Conservation (phyloP, 768 basidiomycete genomes). For the Peribolospora baueri region DNA sequence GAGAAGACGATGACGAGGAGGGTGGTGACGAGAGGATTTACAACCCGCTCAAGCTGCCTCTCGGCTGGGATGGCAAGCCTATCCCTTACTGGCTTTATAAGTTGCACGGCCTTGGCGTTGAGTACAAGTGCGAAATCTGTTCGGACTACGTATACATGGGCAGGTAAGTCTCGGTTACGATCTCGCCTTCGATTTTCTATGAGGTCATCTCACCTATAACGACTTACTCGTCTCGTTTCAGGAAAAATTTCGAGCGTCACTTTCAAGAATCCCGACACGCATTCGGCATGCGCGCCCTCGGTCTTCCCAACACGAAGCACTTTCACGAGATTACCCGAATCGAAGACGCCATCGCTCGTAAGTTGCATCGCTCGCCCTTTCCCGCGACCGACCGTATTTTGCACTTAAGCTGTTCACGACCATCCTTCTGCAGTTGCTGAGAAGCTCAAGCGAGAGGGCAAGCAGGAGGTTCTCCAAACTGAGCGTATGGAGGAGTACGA, state of each 20-base stretch:
- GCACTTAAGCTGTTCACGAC: background rate
- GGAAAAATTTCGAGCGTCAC: conserved; percentile 89
- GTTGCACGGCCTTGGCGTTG: conserved; percentile 89
- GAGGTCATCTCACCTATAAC: background rate
- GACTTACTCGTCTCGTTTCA: conserved; percentile 14
- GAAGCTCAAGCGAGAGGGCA: conserved; percentile 89
- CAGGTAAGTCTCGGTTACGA: conserved; percentile 28
- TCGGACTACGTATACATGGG: conserved; percentile 95
- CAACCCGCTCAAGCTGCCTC: conserved; percentile 85
- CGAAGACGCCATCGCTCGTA: conserved; percentile 79
- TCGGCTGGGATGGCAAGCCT: conserved; percentile 96
- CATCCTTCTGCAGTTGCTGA: conserved; percentile 49
- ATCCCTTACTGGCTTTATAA: conserved; percentile 99
- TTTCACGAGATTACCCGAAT: conserved; percentile 97
- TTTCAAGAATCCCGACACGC: conserved; percentile 96
- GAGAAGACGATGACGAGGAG: conserved; percentile 41
- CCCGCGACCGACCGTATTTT: background rate
- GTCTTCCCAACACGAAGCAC: conserved; percentile 92
- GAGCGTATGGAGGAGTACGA: conserved; percentile 96
- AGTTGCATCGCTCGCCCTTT: conserved; percentile 19
- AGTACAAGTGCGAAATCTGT: conserved; percentile 93
- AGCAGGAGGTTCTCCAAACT: conserved; percentile 71
- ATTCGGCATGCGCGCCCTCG: conserved; percentile 91
- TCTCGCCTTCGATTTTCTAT: background rate
- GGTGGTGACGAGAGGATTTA: conserved; percentile 93